Base-by-base conservation (phyloP, 805 yeast species). In the Candida oleophila region DNA sequence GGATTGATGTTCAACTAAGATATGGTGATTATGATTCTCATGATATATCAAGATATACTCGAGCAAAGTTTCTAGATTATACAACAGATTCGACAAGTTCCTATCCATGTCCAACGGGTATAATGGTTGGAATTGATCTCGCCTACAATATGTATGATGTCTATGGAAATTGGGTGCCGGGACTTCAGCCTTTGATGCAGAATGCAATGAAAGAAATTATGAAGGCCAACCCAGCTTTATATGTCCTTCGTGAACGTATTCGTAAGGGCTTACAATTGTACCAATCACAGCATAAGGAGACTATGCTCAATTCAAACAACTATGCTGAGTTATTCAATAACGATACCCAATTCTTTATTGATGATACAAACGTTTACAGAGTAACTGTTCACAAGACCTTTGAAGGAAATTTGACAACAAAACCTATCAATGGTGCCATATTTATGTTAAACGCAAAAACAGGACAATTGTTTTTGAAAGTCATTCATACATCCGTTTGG, bases 21-120 rank as follows among this genome's bases (percentile, higher is more conserved):
- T 94, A 92, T 61, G 99, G 99, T 55, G 99, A 94, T 64, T 94
- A 89, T 64, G 99, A 94, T 64, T 89, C 97, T 3, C 99, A 94
- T 62, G 98, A 94, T 63, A 90, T 94, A 42, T 86, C 96, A 0
- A 81, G 97, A 53, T 94, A 94, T 61, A 87, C 96, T 1, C 74
- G 97, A 45, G 91, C 97, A 4, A 94, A 94, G 62, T 94, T 83
- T 62, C 69, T 94, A 59, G 99, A 94, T 59, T 94, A 94, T 59
- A 92, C 97, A 2, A 80, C 89, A 1, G 99, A 94, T 62, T 85
- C 82, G 51, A 74, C 86, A 3, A 85, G 92, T 56, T 74, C 84
- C 46, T 94, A 94, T 61, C 98, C 99, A 3, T 85, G 96, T 2
- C 89, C 96, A 2, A 88, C 97, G 0, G 99, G 99, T 51, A 76